Evolutionary conservation across 1,284 basidiomycete genomes (phyloP), one percentile per base, ranked within the genome.

Genomic region (Sphagnurus paluster): DNA sequence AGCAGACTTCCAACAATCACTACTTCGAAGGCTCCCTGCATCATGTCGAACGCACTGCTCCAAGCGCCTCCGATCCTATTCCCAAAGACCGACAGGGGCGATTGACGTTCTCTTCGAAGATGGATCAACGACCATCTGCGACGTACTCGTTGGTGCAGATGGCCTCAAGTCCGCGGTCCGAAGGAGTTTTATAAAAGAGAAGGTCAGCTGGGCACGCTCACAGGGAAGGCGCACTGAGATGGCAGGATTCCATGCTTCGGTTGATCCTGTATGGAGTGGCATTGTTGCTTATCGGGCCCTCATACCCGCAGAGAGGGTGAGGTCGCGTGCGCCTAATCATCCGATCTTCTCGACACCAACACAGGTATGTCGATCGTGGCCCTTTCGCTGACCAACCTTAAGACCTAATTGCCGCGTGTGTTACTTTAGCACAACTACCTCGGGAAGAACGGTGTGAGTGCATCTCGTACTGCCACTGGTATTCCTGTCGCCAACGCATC

Each of bases 131-230:
- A 63, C 68, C 4, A 62, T 60, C 26, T 77, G 74, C 53, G 76
- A 80, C 56, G 58, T 78, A 14, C 69, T 80, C 37, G 60, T 78
- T 44, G 76, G 76, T 13, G 70, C 71, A 44, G 77, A 79, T 56
- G 76, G 76, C 3, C 55, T 77, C 44, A 74, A 72, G 58, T 77
- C 75, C 51, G 65, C 58, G 23, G 62, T 66, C 5, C 61, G 69
- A n/a, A 55, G 49, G 10, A 47, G 48, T 16, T 41, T 68, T 23
- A 44, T 65, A 29, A 39, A 38, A 14, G 56, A 60, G 49, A 49
- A 55, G 37, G 50, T 51, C 20, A 29, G 39, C 35, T 29, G 42
- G 21, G 53, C 54, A 38, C 39, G 37, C 28, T 50, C 44, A 28
- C 44, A 56, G 23, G 50, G 52, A 29, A 49, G 39, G 29, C 29